Evolutionary conservation across 179 eudicot species (phyloP).

Genomic region (Pouteria campechiana): DNA sequence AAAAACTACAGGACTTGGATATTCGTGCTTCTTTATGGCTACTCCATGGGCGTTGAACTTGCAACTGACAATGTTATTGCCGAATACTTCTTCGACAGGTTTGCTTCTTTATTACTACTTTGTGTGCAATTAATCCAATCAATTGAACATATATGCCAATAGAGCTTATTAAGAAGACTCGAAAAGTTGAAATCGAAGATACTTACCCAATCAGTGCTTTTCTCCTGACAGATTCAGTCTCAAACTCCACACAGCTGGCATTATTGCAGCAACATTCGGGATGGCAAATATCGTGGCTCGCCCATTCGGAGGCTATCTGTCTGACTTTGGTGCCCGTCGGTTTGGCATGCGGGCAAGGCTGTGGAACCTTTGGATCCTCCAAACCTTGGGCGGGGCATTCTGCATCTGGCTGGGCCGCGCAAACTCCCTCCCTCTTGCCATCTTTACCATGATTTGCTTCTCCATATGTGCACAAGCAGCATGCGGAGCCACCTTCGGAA

Average conservation of each 20-base stretch:
- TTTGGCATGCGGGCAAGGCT: slow-evolving; percentile 43
- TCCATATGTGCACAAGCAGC: slow-evolving; percentile 34
- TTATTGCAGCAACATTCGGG: slow-evolving; percentile 38
- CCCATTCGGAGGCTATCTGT: slow-evolving; percentile 28
- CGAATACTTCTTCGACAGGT: slow-evolving; percentile 35
- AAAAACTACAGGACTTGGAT: slow-evolving; percentile 44
- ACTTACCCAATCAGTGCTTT: not conserved
- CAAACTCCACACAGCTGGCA: slow-evolving; percentile 37
- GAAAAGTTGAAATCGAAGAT: too few species aligned
- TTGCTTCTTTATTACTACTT: not conserved
- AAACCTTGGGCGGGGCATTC: slow-evolving; percentile 31
- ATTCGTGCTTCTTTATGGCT: slow-evolving; percentile 32
- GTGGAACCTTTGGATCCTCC: slow-evolving; percentile 34
- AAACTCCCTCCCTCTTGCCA: slow-evolving; percentile 13
- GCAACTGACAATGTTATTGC: slow-evolving; percentile 30
- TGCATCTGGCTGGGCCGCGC: slow-evolving; percentile 24
- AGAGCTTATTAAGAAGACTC: not conserved
- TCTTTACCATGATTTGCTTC: slow-evolving; percentile 19
- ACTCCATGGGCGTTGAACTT: slow-evolving; percentile 32
- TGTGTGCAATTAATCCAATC: too few species aligned
- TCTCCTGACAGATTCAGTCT: slow-evolving; percentile 20
- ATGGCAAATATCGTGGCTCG: slow-evolving; percentile 33
- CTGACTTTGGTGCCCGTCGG: slow-evolving; percentile 15
- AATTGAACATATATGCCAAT: not conserved
- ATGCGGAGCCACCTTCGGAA: slow-evolving; percentile 34